Conservation (phyloP, 2,329 filamentous ascomycete species). For the Scopulariopsis brevicaulis region DNA sequence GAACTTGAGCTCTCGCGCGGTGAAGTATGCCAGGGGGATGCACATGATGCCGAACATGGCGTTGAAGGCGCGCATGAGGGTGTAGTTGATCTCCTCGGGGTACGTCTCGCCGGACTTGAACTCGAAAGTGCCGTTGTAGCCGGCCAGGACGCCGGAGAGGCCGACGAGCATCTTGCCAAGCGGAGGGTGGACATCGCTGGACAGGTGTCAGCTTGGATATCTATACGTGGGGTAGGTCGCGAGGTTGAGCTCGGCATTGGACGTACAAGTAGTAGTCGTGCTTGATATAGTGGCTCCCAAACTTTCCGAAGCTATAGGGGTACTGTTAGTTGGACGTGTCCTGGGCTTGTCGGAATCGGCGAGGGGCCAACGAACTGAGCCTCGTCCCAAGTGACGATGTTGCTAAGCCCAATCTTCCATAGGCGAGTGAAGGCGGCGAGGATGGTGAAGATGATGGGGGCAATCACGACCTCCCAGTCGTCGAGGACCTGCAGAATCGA, state of each 20-base stretch:
- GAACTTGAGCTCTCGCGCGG: conserved; percentile 81
- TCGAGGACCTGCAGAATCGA: conserved; percentile 51
- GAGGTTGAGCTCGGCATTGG: neutral
- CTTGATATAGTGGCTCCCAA: conserved; percentile 97
- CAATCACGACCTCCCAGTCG: conserved; percentile 51
- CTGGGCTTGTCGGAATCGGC: neutral
- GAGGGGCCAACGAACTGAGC: conserved; percentile 39
- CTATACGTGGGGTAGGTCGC: neutral
- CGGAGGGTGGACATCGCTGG: conserved; percentile 63
- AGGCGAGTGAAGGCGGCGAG: conserved; percentile 56
- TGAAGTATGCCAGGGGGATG: conserved; percentile 90
- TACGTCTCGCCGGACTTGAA: conserved; percentile 98
- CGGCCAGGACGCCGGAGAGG: conserved; percentile 87
- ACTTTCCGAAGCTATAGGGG: conserved; percentile 73
- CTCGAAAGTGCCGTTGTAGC: conserved; percentile 98
- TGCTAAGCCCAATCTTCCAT: conserved; percentile 58
- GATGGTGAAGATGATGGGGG: conserved; percentile 48
- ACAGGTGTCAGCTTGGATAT: neutral
- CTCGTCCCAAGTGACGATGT: conserved; percentile 58
- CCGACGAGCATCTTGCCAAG: conserved; percentile 98
- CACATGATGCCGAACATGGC: conserved; percentile 87
- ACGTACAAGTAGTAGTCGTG: conserved; percentile 87
- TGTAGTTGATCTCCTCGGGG: conserved; percentile 87
- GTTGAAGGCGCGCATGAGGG: conserved; percentile 98
- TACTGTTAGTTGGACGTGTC: conserved; percentile 2